Conservation (phyloP, 192 early-diverging fungal genomes). For the Jimgerdemannia lactiflua region DNA sequence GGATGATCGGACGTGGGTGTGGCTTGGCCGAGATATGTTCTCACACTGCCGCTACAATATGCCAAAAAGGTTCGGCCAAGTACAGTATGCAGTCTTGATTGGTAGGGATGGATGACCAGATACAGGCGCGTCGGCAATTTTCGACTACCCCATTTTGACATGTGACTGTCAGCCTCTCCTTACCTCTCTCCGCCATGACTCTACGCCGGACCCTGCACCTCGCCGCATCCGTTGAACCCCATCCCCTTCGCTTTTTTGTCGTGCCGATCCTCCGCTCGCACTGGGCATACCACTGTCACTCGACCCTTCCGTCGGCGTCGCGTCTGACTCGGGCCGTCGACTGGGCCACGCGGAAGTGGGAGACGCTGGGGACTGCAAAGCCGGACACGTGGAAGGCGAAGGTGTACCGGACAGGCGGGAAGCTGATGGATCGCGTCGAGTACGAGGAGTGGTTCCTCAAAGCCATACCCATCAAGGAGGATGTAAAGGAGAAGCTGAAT, state of each 20-base stretch:
- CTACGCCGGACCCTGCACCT: too few species aligned
- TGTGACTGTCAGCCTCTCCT: too few species aligned
- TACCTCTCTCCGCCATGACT: too few species aligned
- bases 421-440: slow-evolving; percentile 69
- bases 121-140: too few species aligned
- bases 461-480: slow-evolving; percentile 55
- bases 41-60: too few species aligned
- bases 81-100: too few species aligned
- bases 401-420: slow-evolving; percentile 54
- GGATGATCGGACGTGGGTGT: too few species aligned
- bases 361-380: slow-evolving; percentile 32
- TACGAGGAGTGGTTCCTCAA: slow-evolving; percentile 78
- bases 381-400: slow-evolving; percentile 52
- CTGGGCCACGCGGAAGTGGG: slow-evolving; percentile 57
- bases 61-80: too few species aligned
- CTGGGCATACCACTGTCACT: slow-evolving; percentile 54
- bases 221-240: too few species aligned
- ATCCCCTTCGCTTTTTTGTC: slow-evolving; percentile 21
- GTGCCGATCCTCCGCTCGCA: slow-evolving; percentile 47
- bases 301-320: slow-evolving; percentile 35
- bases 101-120: too few species aligned
- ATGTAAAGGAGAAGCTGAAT: slow-evolving; percentile 20
- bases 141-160: too few species aligned
- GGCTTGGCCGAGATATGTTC: too few species aligned
- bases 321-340: slow-evolving; percentile 39